phyloP scores from a whole-genome alignment of 2,329 filamentous ascomycete genomes.

The Reticulascus tulasneorum region DNA sequence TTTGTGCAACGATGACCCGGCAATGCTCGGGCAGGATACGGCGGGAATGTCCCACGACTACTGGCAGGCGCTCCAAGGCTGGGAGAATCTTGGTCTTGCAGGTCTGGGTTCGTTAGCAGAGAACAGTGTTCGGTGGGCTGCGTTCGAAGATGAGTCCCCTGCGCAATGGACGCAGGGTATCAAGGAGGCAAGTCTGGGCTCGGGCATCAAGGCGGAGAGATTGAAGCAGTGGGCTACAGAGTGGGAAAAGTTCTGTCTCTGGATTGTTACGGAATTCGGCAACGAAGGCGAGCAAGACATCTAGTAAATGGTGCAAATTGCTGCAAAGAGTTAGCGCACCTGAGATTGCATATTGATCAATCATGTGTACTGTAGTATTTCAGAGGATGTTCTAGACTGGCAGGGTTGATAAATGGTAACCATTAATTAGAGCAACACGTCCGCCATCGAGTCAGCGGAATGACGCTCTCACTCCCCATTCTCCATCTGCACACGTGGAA shows the following conservation, averaged over 20 bases:
- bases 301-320: too few species aligned
- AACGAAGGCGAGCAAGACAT: constrained; percentile 49
- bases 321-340: too few species aligned
- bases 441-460: too few species aligned
- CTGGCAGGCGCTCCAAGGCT: constrained; percentile 80
- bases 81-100: constrained; percentile 76
- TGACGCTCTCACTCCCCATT: too few species aligned
- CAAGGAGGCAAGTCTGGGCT: constrained; percentile 64
- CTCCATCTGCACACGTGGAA: too few species aligned
- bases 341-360: too few species aligned
- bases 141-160: constrained; percentile 68
- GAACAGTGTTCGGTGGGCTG: constrained; percentile 79
- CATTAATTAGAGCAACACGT: too few species aligned
- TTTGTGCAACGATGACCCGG: constrained; percentile 78
- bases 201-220: constrained; percentile 60
- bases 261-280: constrained; percentile 70
- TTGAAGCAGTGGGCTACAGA: constrained; percentile 68
- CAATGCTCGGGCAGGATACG: constrained; percentile 70
- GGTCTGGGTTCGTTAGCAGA: constrained; percentile 76
- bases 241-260: constrained; percentile 81
- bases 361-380: too few species aligned
- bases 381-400: too few species aligned
- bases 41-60: constrained; percentile 82
- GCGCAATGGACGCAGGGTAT: constrained; percentile 67
- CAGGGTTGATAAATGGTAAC: too few species aligned